These are phyloP conservation scores for Emmonsia crescens DNA, from an alignment of 2,329 filamentous ascomycete genomes.

Conservation along the genomic window DNA sequence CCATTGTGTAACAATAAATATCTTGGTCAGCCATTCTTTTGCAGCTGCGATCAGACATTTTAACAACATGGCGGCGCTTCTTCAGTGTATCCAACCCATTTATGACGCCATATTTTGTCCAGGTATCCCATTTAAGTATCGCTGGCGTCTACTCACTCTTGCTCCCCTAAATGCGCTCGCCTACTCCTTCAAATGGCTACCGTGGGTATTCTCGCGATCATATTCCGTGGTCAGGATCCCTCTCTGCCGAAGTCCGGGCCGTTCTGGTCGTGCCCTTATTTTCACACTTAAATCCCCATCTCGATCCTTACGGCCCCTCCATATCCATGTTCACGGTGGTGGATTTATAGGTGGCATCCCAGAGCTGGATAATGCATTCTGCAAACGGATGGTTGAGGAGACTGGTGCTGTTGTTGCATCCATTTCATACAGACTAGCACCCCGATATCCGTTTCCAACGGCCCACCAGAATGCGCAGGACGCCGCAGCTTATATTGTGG, in stretches of 20 bases:
- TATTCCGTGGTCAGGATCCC: constrained; percentile 28
- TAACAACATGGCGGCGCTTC: neutral
- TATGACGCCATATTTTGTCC: constrained; percentile 27
- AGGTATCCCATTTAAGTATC: constrained; percentile 28
- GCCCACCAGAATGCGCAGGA: constrained; percentile 36
- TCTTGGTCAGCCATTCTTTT: neutral
- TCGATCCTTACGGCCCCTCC: constrained; percentile 27
- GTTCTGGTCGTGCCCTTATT: constrained; percentile 25
- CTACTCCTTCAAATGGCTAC: constrained; percentile 27
- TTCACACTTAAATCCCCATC: constrained; percentile 19
- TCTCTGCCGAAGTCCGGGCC: constrained; percentile 14
- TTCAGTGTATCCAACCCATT: constrained; percentile 8
- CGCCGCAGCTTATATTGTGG: constrained; percentile 30
- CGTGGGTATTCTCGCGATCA: constrained; percentile 28
- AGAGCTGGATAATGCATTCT: constrained; percentile 29
- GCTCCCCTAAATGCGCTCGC: constrained; percentile 33
- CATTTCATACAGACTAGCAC: constrained; percentile 33
- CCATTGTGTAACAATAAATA: neutral
- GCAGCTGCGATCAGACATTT: no score
- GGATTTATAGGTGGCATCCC: constrained; percentile 36
- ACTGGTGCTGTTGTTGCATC: constrained; percentile 34
- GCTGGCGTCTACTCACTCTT: constrained; percentile 37
- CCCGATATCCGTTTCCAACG: constrained; percentile 32
- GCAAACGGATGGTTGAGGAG: constrained; percentile 23
- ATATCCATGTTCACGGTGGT: constrained; percentile 37